These are phyloP conservation scores for Nannizziopsis barbatae DNA, from an alignment of 2,329 filamentous ascomycete genomes.

Conservation along the genomic window DNA sequence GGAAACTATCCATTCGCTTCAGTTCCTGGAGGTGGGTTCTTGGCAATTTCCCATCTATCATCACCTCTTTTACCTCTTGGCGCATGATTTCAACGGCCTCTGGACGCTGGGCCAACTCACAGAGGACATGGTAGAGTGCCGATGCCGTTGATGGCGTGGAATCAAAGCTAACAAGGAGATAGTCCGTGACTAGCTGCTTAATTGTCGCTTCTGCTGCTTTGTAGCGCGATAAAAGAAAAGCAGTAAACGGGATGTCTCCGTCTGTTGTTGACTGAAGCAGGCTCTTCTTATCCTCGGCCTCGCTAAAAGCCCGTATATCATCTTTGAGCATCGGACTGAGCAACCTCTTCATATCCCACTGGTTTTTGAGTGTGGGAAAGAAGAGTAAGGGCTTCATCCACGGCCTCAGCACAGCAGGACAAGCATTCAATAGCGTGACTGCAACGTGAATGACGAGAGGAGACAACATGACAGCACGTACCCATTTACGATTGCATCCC, in stretches of 20 bases:
- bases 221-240: slow-evolving; percentile 8
- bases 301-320: too few relatives aligned
- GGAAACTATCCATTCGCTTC: slow-evolving; percentile 20
- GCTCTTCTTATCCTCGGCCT: slow-evolving; percentile 3
- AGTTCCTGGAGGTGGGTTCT: slow-evolving; percentile 12
- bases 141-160: slow-evolving; percentile 10
- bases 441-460: too few relatives aligned
- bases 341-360: slow-evolving; percentile 12
- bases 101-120: slow-evolving; percentile 1
- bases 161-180: slow-evolving; percentile 15
- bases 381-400: slow-evolving; percentile 8
- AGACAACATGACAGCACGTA: too few relatives aligned
- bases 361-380: slow-evolving; percentile 8
- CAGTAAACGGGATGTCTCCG: slow-evolving; percentile 9
- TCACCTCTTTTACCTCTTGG: slow-evolving; percentile 10
- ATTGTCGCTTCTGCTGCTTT: slow-evolving; percentile 6
- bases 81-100: slow-evolving; percentile 10
- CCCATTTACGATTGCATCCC: too few relatives aligned
- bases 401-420: slow-evolving; percentile 7
- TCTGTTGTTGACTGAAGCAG: slow-evolving; percentile 3
- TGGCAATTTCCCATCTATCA: slow-evolving; percentile 7
- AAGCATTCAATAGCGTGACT: too few relatives aligned
- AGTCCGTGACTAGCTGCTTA: slow-evolving; percentile 10
- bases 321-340: slow-evolving; percentile 9
- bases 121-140: neutral